Evolutionary conservation across 148 eudicot genomes (phyloP).

Genomic region (Linanthus parryae): DNA sequence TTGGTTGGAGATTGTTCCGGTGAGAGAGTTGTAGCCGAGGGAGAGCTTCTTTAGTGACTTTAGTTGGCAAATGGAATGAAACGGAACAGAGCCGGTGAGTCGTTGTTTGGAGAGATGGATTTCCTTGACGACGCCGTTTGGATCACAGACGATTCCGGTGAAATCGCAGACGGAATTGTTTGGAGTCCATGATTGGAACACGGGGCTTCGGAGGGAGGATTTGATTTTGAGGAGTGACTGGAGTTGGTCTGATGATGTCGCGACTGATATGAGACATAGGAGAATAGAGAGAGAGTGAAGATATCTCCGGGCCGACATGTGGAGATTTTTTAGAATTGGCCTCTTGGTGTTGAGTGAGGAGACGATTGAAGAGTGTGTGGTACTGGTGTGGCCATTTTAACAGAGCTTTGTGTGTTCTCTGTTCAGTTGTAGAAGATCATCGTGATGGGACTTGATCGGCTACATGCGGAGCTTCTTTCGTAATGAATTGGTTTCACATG

Average conservation of each 20-base stretch:
- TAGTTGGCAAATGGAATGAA: constrained; percentile 43
- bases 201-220: constrained; percentile 31
- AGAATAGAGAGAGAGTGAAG: no score
- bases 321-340: no score
- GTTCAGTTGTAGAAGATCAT: no score
- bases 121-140: constrained; percentile 19
- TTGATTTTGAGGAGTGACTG: constrained; percentile 36
- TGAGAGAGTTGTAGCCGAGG: constrained; percentile 46
- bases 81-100: constrained; percentile 42
- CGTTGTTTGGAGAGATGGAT: constrained; percentile 54
- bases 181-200: constrained; percentile 33
- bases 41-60: constrained; percentile 52
- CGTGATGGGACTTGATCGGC: no score
- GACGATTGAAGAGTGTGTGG: no score
- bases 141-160: constrained; percentile 45
- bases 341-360: no score
- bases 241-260: constrained; percentile 25
- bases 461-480: no score
- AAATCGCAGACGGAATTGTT: constrained; percentile 23
- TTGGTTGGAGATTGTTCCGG: constrained; percentile 23
- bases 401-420: no score
- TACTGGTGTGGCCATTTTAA: no score
- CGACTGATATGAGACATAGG: no score
- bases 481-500: no score
- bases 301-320: no score